Percentiles rank a stretch among this genome's conserved stretches.
Evolutionary conservation across 352 stramenopile genomes (phyloP).

Genomic region (Aphanomyces stellatus): DNA sequence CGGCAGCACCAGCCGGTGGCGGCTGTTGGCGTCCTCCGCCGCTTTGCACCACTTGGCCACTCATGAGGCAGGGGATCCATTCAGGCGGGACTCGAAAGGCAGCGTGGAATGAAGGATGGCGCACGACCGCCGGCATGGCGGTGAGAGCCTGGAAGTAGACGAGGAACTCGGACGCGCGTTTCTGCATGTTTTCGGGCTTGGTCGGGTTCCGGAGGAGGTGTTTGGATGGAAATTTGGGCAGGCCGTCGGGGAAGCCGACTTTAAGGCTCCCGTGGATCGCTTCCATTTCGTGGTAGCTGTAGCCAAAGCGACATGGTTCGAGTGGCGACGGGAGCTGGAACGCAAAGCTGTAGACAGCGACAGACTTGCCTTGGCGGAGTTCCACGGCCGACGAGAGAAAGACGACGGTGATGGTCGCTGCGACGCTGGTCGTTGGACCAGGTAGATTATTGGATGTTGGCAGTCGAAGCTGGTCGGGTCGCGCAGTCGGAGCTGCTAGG

Average conservation of each 20-base stretch:
- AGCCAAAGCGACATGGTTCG: conserved; percentile 32
- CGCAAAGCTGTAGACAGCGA: conserved; percentile 60
- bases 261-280: conserved; percentile 48
- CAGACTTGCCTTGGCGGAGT: conserved; percentile 49
- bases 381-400: conserved; percentile 45
- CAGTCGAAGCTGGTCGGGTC: conserved; percentile 11
- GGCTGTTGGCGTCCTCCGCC: background rate
- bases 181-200: conserved; percentile 80
- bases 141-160: conserved; percentile 67
- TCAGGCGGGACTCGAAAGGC: conserved; percentile 40
- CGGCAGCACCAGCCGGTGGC: background rate
- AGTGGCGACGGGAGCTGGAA: conserved; percentile 34
- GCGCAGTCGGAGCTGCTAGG: no score
- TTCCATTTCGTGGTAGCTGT: conserved; percentile 66
- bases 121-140: conserved; percentile 33
- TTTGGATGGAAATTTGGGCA: conserved; percentile 76
- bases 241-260: conserved; percentile 23
- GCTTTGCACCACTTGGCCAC: background rate
- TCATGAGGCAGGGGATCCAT: background rate
- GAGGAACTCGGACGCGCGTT: conserved; percentile 69
- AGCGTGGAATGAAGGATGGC: conserved; percentile 52
- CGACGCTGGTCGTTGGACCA: background rate
- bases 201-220: conserved; percentile 65
- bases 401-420: conserved; percentile 30
- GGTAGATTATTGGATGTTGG: background rate